Conservation (phyloP, 257 asterid genomes). For the Solanum bukasovii region DNA sequence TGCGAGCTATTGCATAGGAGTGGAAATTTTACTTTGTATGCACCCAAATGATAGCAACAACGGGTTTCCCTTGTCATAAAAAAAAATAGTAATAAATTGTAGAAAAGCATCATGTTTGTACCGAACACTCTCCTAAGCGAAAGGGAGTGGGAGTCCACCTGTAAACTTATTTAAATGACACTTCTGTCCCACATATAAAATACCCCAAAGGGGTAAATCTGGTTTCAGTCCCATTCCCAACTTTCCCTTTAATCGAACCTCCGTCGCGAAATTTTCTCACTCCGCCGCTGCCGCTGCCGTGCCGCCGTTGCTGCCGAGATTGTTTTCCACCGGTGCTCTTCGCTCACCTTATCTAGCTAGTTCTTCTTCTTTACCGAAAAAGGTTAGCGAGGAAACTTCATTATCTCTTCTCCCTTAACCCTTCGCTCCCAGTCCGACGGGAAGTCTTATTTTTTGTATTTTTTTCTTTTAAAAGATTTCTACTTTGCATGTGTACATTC, state of each 20-base stretch:
- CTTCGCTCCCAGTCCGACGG: neutral
- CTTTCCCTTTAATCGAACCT: neutral
- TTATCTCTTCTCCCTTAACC: neutral
- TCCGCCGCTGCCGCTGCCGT: neutral
- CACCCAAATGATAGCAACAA: too few species aligned
- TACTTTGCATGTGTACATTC: neutral
- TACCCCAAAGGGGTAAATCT: neutral
- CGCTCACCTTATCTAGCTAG: neutral
- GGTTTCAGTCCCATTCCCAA: neutral
- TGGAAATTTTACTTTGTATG: fast-evolving
- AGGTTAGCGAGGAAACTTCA: neutral
- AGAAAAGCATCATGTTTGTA: neutral
- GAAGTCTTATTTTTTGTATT: neutral
- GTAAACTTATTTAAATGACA: neutral
- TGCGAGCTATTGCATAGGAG: too few species aligned
- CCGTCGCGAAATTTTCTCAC: neutral
- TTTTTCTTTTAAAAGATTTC: neutral
- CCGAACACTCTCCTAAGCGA: neutral
- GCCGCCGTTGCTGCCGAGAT: neutral
- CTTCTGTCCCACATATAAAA: neutral
- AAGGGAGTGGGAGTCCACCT: neutral
- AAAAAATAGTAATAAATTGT: neutral
- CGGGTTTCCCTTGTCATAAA: too few species aligned
- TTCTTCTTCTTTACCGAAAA: neutral
- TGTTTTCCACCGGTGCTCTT: neutral